Evolutionary conservation across 495 filamentous ascomycete species (phyloP), one percentile per base, ranked within the genome.

Genomic region (Daldinia vernicosa): DNA sequence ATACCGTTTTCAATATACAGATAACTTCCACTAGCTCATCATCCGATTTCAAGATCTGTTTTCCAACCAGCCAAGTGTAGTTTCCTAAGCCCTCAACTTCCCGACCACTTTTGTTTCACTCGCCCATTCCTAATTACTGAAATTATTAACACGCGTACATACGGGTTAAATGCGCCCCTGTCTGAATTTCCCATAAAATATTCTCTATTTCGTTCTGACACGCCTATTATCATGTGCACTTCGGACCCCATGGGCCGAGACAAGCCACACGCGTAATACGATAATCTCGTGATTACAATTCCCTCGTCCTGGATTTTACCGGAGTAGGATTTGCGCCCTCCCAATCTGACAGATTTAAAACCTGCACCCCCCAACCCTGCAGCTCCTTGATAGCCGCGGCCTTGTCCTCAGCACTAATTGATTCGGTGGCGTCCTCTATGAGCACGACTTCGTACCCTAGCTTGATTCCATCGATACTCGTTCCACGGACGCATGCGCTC

Each of bases 401-500:
- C 55, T 78, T 78, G 4, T 67, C 63, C 45, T 54, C 68, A 9
- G 33, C 70, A n/a, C 58, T 67, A 7, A 52, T 58, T 1, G 61
- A 65, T 24, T 78, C 76, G 2, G 76, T 78, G 3, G 76, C 76
- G 43, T 78, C 76, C 26, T 72, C 67, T 26, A 78, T 74, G 1
- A 78, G 54, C 7, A 74, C 56, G 17, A 78, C 76, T 53, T 78
- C 68, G 56, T 78, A 78, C 1, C 76, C 76, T 0, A 78, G 37
- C 60, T 78, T 78, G 28, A 72, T 69, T 15, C 64, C 72, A 40
- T 77, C 76, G 50, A 78, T 78, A 14, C 71, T 69, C n/a, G 75
- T 78, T 1, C 76, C 76, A 4, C 72, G 64, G n/a, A 78, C 76
- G 33, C 76, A 78, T 5, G 76, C 76, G 47, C 70, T 74, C 14